Base-by-base conservation (phyloP, 495 filamentous ascomycete species). In the Bacidia rubella region DNA sequence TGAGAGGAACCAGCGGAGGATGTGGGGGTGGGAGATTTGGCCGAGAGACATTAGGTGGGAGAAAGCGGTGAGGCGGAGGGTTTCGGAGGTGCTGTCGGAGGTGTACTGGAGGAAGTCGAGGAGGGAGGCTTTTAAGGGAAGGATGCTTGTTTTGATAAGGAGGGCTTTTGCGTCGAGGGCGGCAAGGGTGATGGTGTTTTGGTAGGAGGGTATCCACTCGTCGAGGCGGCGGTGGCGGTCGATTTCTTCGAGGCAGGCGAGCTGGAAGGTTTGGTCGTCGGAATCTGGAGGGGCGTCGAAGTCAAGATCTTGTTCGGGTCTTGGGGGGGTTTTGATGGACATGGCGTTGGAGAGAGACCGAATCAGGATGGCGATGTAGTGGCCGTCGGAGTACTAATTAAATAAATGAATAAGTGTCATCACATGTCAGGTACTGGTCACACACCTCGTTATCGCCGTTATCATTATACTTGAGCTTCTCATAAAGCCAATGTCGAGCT, bases 181-280 rank as follows among this genome's bases (percentile, higher is more conserved):
- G 4, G 90, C 83, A 32, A 76, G 74, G 1, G 93, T 87, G 64
- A 88, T 88, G 51, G 94, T 74, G 57, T 97, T 99, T 51, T 95
- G 87, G 65, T 83, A 94, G 0, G 89, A 93, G 29, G 82, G 78
- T 0, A 84, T 85, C 82, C 88, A 97, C 66, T 96, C 88, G 60
- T 99, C 92, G 74, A 93, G 87, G 42, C 90, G 79, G 45, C 88
- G 78, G 61, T 90, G 86, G 47, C 93, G 78, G 53, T 95, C 86
- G 43, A 99, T 86, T 63, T 95, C 88, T 35, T 84, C 81, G 15
- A 95, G 65, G 1, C 84, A 84, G 42, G 78, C 75, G 40, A 77
- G 76, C 53, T 85, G 77, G 39, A 92, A 82, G 45, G 73, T 15
- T 35, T 35, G 7, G 44, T 61, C 59, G 29, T 67, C 64, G 22